Evolutionary conservation across 2,329 filamentous ascomycete genomes (phyloP).

Genomic region (Ophiostoma fasciatum): DNA sequence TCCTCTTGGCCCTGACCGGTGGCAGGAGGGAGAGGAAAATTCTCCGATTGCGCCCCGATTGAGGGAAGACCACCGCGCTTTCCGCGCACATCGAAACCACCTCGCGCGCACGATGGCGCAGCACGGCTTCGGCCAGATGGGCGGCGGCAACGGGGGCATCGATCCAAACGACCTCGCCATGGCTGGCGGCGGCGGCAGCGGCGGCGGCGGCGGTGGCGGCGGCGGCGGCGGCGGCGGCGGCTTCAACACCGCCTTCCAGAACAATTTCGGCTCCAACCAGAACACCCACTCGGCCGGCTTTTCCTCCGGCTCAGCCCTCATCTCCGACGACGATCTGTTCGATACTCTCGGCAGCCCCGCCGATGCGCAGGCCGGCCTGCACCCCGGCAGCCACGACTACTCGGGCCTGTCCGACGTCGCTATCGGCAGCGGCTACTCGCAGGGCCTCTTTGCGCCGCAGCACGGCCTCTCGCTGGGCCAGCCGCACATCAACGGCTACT

Average conservation of each 20-base stretch:
- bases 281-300: constrained; percentile 54
- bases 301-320: constrained; percentile 61
- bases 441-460: constrained; percentile 37
- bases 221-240: constrained; percentile 40
- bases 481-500: constrained; percentile 64
- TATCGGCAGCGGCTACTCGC: constrained; percentile 36
- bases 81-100: too few species aligned
- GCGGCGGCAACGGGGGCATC: constrained; percentile 38
- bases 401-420: constrained; percentile 37
- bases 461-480: constrained; percentile 51
- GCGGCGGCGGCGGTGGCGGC: constrained; percentile 38
- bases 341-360: constrained; percentile 51
- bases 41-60: too few species aligned
- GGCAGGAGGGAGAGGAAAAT: too few species aligned
- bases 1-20: too few species aligned
- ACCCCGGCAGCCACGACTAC: constrained; percentile 41
- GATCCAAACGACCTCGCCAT: constrained; percentile 44
- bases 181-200: too few species aligned
- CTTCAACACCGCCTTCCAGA: constrained; percentile 47
- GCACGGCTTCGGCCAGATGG: constrained; percentile 41
- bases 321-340: constrained; percentile 78
- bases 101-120: constrained; percentile 31
- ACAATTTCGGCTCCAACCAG: constrained; percentile 39
- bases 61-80: too few species aligned
- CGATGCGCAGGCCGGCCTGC: constrained; percentile 35